Evolutionary conservation across 108 stramenopile species (phyloP), one percentile per base, ranked within the genome.

Genomic region (Discostella stelligeroides): DNA sequence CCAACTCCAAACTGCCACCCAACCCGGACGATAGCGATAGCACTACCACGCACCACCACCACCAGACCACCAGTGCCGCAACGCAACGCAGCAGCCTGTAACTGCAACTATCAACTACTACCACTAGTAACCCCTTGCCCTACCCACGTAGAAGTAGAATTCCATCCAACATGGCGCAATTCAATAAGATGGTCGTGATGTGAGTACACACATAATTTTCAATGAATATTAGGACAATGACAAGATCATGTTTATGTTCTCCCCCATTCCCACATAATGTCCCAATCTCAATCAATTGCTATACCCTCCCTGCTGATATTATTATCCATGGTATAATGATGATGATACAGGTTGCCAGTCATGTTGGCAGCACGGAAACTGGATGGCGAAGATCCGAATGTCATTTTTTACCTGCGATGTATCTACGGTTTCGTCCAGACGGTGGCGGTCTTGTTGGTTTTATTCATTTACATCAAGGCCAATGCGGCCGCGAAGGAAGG

Each of bases 341-440:
- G 6, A 3, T 34, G 29, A 66, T 50, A 15, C 29, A 92, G 92
- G 91, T 72, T 92, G 55, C 94, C 94, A 25, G 87, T 92, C 46
- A 95, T 95, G 90, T 68, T 95, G 43, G 88, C 88, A 47, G 89
- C 94, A 4, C 84, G 94, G 18, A 91, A 95, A 66, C 61, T 95
- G 15, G 90, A 95, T 63, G 85, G 84, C 38, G 94, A 95, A 72
- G 91, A 95, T 69, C 90, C 94, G 11, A 78, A 85, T 21, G 73
- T 86, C 18, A 84, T 95, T 51, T 82, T 85, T 53, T 70, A 68
- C 46, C 69, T 95, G 48, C 89, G 94, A 11, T 76, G 87, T 45
- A 66, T 84, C 12, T 95, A 95, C 64, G 86, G 77, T 17, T 58
- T 69, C 14, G 85, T 94, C 29, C 92, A 94, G 73, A 46, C 63